Evolutionary conservation across 1,139 yeast species (phyloP).

Genomic region (Yamadazyma triangularis): DNA sequence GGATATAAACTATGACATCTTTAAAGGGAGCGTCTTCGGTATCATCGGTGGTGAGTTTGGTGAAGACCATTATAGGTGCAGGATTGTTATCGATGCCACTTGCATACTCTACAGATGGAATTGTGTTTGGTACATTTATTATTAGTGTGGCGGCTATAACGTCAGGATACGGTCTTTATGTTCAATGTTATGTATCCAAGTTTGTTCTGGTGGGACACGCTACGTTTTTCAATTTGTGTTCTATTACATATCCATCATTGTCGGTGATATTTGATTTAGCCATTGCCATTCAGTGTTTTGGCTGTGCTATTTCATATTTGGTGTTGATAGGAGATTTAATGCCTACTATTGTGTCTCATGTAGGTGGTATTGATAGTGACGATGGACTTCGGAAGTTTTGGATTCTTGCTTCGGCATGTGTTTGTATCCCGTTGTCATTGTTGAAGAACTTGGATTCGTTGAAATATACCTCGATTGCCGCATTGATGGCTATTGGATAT

Average conservation of each 20-base stretch:
- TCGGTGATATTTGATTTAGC: slow-evolving; percentile 83
- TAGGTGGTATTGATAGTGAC: slow-evolving; percentile 16
- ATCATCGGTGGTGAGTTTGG: slow-evolving; percentile 56
- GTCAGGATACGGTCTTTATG: slow-evolving; percentile 73
- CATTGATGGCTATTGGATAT: slow-evolving; percentile 37
- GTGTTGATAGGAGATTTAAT: slow-evolving; percentile 45
- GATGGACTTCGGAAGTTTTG: slow-evolving; percentile 28
- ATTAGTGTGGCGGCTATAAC: slow-evolving; percentile 71
- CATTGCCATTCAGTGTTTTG: slow-evolving; percentile 76
- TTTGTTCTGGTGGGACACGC: slow-evolving; percentile 72
- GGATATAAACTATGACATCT: not conserved
- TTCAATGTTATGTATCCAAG: slow-evolving; percentile 72
- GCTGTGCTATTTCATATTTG: slow-evolving; percentile 43
- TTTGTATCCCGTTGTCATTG: slow-evolving; percentile 41
- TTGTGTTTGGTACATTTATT: slow-evolving; percentile 61
- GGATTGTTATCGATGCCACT: slow-evolving; percentile 92
- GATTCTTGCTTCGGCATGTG: slow-evolving; percentile 29
- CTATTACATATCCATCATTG: slow-evolving; percentile 78
- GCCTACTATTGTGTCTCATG: slow-evolving; percentile 30
- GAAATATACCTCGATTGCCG: slow-evolving; percentile 41
- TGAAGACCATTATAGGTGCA: slow-evolving; percentile 81
- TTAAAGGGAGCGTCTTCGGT: slow-evolving; percentile 24
- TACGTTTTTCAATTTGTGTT: slow-evolving; percentile 80
- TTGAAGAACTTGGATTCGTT: slow-evolving; percentile 42
- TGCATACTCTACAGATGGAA: slow-evolving; percentile 83